These are phyloP conservation scores for Leucocoprinus birnbaumii DNA, from an alignment of 768 basidiomycete species.

Conservation along the genomic window DNA sequence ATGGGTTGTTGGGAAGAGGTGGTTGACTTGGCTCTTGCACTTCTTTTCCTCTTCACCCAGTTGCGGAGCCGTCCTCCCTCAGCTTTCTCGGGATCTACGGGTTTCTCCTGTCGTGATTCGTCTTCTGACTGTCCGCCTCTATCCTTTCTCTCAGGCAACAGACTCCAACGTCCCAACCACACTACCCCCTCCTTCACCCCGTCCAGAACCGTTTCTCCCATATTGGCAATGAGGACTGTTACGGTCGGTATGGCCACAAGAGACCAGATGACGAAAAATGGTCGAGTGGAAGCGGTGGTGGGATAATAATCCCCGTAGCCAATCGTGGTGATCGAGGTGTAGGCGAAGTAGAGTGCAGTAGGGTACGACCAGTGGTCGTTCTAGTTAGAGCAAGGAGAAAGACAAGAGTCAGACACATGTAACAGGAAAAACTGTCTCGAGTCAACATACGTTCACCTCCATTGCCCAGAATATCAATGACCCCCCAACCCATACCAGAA, in stretches of 20 bases:
- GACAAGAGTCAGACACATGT: not conserved
- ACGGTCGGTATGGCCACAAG: constrained; percentile 37
- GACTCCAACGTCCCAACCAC: constrained; percentile 24
- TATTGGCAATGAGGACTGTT: constrained; percentile 42
- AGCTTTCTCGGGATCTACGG: constrained; percentile 5
- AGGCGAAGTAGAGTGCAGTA: constrained; percentile 36
- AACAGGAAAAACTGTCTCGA: not conserved
- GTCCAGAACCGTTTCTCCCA: constrained; percentile 46
- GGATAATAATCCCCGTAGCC: constrained; percentile 40
- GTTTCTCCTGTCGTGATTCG: not conserved
- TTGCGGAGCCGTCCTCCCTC: not conserved
- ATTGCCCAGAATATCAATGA: constrained; percentile 33
- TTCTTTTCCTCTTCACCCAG: not conserved
- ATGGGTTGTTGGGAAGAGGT: not conserved
- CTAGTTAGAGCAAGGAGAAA: constrained; percentile 9
- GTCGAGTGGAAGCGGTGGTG: constrained; percentile 29
- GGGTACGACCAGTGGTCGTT: constrained; percentile 30
- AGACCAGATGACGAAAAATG: constrained; percentile 42
- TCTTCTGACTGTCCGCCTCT: constrained; percentile 1
- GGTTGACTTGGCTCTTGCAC: not conserved
- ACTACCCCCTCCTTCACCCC: constrained; percentile 29
- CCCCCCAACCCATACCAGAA: constrained; percentile 34
- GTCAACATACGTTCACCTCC: constrained; percentile 23
- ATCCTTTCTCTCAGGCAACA: constrained; percentile 22
- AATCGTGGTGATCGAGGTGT: constrained; percentile 36